Base-by-base conservation (phyloP, 345 rosid species). In the Murraya paniculata region DNA sequence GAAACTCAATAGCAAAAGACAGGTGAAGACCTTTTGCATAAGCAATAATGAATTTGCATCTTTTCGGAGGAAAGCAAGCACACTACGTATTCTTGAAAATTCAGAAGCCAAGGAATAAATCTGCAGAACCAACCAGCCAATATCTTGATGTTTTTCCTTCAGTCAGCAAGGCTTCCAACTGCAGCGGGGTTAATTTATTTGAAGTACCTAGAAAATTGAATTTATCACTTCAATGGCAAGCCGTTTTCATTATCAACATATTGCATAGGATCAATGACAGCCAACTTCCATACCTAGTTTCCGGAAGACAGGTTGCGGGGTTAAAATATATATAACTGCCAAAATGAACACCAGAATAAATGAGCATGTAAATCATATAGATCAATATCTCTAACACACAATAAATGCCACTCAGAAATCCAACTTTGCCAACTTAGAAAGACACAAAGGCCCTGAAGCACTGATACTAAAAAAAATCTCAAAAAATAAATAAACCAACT, bases 111-210 rank as follows among this genome's bases (percentile, higher is more conserved):
- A 48, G 81, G 75, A 59, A 79, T 28, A 66, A 77, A 82, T 71
- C 14, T 35, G 21, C 39, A 66, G 28, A 79, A 93, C 95, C 55
- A 84, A 95, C 98, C 98, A 95, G 87, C 98, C 98, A 95, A 75
- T 85, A 92, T 61, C 87, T 91, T 65, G 98, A 89, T 65, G 91
- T 87, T 83, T 78, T 85, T 82, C 97, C 98, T 71, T 93, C 95
- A 2, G 90, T 90, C 35, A 95, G 81, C 86, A 89, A 81, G 60
- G 92, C 86, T 85, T 95, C 98, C 86, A 93, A 84, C 83, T 95
- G 98, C 76, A 92, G 82, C 4, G 98, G 99, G 53, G 99, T 95
- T 68, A 92, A 77, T 88, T 87, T 95, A 84, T 61, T 84, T 14
- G 91, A 79, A 41, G 82, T 72, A 78, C 98, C 99, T 93, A 84